phyloP scores from a whole-genome alignment of 176 grass and related monocot genomes.

The Bonia amplexicaulis region DNA sequence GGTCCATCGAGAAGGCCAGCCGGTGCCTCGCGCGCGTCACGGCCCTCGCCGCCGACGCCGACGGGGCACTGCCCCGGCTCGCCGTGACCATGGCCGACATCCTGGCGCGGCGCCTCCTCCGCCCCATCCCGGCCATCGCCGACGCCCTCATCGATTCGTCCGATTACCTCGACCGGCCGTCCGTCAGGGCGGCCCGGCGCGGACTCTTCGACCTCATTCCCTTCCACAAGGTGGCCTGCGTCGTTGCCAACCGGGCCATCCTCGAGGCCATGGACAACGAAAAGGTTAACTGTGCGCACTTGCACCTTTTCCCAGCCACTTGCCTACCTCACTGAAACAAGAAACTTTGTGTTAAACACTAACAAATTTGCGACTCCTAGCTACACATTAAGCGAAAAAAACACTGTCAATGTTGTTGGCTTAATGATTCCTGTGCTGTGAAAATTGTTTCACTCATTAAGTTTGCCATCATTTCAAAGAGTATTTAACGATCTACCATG shows the following conservation, averaged over 20 bases:
- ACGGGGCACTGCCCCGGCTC: constrained; percentile 25
- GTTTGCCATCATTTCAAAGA: background rate
- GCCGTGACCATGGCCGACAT: constrained; percentile 7
- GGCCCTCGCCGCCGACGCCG: background rate
- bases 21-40: constrained; percentile 27
- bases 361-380: too few relatives aligned
- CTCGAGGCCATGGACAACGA: too few relatives aligned
- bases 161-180: background rate
- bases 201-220: constrained; percentile 45
- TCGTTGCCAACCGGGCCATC: constrained; percentile 35
- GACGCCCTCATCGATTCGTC: constrained; percentile 19
- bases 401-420: too few relatives aligned
- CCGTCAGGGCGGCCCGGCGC: constrained; percentile 1
- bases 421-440: too few relatives aligned
- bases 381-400: too few relatives aligned
- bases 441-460: too few relatives aligned
- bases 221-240: constrained; percentile 24
- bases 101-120: constrained; percentile 15
- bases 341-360: too few relatives aligned
- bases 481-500: background rate
- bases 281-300: too few relatives aligned
- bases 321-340: too few relatives aligned
- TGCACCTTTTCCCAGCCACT: too few relatives aligned
- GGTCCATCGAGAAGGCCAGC: constrained; percentile 15
- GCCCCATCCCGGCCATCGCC: constrained; percentile 21